Percentiles rank a stretch among this genome's conserved stretches.
phyloP scores from a whole-genome alignment of 2,329 filamentous ascomycete genomes.

The Phialocephala sp. region DNA sequence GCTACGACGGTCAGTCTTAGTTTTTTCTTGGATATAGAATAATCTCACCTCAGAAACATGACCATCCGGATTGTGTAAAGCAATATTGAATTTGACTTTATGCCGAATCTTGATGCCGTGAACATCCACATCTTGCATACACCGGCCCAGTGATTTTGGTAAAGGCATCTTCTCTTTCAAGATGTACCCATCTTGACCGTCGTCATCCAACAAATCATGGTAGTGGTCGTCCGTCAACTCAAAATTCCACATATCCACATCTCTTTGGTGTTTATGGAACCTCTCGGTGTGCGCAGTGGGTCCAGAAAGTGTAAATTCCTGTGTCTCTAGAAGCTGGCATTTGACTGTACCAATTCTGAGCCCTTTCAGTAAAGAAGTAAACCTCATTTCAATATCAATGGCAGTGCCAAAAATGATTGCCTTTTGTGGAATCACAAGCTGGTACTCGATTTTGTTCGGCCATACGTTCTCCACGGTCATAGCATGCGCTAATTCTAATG shows the following conservation, averaged over 20 bases:
- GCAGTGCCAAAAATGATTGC: conserved; percentile 92
- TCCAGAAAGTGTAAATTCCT: conserved; percentile 66
- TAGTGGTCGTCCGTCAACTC: conserved; percentile 65
- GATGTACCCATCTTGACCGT: conserved; percentile 68
- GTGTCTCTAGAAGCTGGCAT: conserved; percentile 79
- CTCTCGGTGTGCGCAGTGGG: conserved; percentile 53
- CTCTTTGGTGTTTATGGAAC: conserved; percentile 67
- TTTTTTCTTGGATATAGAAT: conserved; percentile 2
- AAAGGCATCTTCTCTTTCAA: conserved; percentile 69
- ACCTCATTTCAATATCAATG: conserved; percentile 82
- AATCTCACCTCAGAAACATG: conserved; percentile 82
- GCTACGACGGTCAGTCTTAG: conserved; percentile 50
- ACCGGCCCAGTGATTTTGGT: conserved; percentile 80
- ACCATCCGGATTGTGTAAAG: conserved; percentile 92
- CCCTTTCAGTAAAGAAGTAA: conserved; percentile 88
- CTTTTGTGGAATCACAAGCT: conserved; percentile 90
- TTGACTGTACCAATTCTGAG: conserved; percentile 83
- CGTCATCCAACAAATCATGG: conserved; percentile 71
- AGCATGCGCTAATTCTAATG: conserved; percentile 79
- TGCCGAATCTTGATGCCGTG: conserved; percentile 91
- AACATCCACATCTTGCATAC: conserved; percentile 87
- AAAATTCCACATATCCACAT: conserved; percentile 65
- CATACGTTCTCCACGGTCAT: conserved; percentile 98
- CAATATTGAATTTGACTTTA: conserved; percentile 89
- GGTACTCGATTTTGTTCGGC: conserved; percentile 97